Base-by-base conservation (phyloP, 1,284 basidiomycete species). In the Vanrija pseudolonga region DNA sequence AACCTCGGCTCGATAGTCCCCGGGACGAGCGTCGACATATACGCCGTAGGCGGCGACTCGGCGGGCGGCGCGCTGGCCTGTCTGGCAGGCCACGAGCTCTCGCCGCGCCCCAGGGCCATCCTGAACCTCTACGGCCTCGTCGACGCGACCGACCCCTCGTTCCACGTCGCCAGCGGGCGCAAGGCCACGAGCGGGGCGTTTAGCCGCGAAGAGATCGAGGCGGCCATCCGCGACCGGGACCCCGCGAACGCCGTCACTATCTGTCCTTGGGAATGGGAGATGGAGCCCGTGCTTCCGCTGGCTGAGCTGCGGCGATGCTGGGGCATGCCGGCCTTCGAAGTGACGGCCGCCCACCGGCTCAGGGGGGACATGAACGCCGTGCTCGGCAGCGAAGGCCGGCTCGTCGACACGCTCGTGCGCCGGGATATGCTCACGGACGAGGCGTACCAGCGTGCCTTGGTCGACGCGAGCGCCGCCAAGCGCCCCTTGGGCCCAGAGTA, bases 11-110 rank as follows among this genome's bases (percentile, higher is more conserved):
- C 19, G 19, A 5, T 32, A 3, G 32, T 32, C 7, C 32, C 32
- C 32, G 32, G 9, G 7, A 26, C 26, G 11, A 32, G 59, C 41
- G 24, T 66, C 17, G 47, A 62, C 11, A 19, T 38, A 18, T 63
- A 57, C 39, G 54, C 57, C 24, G 60, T 66, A 7, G 65, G 49
- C 3, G 67, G 67, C 2, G 67, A 69, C 50, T 61, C 58, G 3
- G 65, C 67, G 1, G 67, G 67, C n/a, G 39, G n/a, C 39, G 39
- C 19, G 58, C 4, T 62, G 62, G 3, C 60, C 4, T 44, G 59
- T 0, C 20, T 61, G 1, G 39, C 45, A 17, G 61, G 59, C 3
- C 41, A 50, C 18, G 39, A 43, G 15, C 50, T 63, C n/a, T 12
- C 43, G 4, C 63, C 65, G 14, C 24, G 17, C 7, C 65, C 63